Conservation (phyloP, 139 green algal species). For the Chlorella sp. region DNA sequence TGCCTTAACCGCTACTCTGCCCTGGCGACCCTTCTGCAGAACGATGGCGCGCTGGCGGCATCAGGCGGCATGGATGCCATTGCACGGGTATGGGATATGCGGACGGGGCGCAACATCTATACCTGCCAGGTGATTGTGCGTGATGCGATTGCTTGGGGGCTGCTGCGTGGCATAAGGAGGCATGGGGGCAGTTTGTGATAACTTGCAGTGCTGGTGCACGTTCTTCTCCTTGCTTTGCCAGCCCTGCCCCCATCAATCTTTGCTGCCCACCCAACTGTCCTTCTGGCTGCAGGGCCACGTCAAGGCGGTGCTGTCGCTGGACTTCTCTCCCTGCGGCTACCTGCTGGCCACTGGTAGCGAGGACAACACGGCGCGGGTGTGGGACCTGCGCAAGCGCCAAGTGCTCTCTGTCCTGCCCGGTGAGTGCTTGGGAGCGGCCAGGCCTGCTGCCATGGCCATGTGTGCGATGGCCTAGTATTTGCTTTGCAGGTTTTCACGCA, state of each 20-base stretch:
- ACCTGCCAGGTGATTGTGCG: conserved; percentile 70
- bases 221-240: no score
- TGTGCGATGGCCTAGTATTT: no score
- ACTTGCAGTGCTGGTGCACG: no score
- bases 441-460: no score
- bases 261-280: neutral
- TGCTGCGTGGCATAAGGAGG: no score
- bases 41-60: conserved; percentile 82
- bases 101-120: conserved; percentile 87
- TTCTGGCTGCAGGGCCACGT: conserved; percentile 76
- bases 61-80: conserved; percentile 86
- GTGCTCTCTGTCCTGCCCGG: conserved; percentile 86
- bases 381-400: conserved; percentile 88
- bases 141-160: no score
- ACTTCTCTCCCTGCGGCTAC: conserved; percentile 93
- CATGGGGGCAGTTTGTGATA: no score
- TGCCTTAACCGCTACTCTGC: neutral
- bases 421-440: neutral
- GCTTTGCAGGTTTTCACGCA: no score
- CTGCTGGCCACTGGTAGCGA: conserved; percentile 80
- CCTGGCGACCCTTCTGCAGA: neutral
- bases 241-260: no score
- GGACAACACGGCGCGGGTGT: conserved; percentile 87
- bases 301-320: conserved; percentile 85
- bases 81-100: conserved; percentile 91